These are phyloP conservation scores for Neofusicoccum ribis DNA, from an alignment of 2,329 filamentous ascomycete species.

Conservation along the genomic window DNA sequence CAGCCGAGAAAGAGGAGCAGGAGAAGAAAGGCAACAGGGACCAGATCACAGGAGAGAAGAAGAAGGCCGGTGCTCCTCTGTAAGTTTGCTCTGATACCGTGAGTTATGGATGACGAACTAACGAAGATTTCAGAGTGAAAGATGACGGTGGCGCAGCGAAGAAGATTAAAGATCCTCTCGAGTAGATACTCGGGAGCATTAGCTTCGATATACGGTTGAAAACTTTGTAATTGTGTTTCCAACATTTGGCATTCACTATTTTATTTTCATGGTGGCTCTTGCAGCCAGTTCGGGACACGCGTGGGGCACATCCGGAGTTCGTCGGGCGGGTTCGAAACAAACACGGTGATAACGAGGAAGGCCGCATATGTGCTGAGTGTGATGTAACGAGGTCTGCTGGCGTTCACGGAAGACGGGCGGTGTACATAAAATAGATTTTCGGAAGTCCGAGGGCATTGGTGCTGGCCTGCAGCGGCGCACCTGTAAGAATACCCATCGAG, in stretches of 20 bases:
- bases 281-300: not conserved
- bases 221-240: constrained; percentile 8
- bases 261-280: constrained; percentile 4
- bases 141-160: not conserved
- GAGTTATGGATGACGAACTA: not conserved
- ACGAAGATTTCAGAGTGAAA: constrained; percentile 1
- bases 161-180: constrained; percentile 20
- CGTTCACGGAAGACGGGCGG: not conserved
- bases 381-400: constrained; percentile 3
- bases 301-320: constrained; percentile 3
- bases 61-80: constrained; percentile 11
- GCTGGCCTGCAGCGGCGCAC: not conserved
- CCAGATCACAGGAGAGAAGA: constrained; percentile 6
- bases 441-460: not conserved
- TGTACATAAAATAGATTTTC: constrained; percentile 16
- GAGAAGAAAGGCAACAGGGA: not conserved
- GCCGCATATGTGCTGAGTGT: not conserved
- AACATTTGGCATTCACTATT: constrained; percentile 6
- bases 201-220: constrained; percentile 10
- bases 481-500: not conserved
- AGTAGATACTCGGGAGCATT: not conserved
- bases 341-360: not conserved
- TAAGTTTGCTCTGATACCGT: not conserved
- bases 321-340: not conserved
- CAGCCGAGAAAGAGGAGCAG: not conserved